Conservation (phyloP, 169 alveolate genomes). For the Sarcocystis neurona region DNA sequence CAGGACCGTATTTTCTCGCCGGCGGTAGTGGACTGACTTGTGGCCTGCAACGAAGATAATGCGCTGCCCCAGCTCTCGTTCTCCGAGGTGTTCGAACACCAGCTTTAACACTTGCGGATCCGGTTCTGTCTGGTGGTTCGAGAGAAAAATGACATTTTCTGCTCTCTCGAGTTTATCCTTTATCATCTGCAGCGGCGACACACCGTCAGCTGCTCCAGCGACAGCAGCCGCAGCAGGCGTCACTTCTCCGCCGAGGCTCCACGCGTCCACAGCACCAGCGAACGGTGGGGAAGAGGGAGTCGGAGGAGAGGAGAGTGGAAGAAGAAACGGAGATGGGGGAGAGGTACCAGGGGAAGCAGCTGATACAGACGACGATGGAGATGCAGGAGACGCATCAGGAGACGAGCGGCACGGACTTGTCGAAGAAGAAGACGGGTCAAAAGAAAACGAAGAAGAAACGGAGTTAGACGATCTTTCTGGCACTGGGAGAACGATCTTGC, state of each 20-base stretch:
- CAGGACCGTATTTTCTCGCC: no score
- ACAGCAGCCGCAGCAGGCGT: background rate
- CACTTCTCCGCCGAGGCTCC: background rate
- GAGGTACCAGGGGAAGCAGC: background rate
- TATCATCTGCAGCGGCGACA: background rate
- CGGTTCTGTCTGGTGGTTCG: slow-evolving; percentile 69
- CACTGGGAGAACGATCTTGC: slow-evolving; percentile 30
- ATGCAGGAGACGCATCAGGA: background rate
- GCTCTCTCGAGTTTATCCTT: slow-evolving; percentile 39
- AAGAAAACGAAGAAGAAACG: background rate
- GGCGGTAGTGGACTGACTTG: slow-evolving; percentile 35
- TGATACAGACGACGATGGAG: background rate
- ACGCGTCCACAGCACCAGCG: background rate
- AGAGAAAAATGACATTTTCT: slow-evolving; percentile 51
- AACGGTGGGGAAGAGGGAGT: background rate
- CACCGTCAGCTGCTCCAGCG: background rate
- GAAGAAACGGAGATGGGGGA: background rate
- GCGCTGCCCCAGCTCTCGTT: slow-evolving; percentile 12
- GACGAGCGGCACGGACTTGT: background rate
- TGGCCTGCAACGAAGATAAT: slow-evolving; percentile 62
- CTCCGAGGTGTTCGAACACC: slow-evolving; percentile 46
- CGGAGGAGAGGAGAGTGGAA: background rate
- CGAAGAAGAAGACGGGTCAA: background rate
- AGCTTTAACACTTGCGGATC: slow-evolving; percentile 61
- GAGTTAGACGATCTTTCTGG: background rate